These are phyloP conservation scores for Diaporthe destruens DNA, from an alignment of 2,329 filamentous ascomycete species.

Conservation along the genomic window DNA sequence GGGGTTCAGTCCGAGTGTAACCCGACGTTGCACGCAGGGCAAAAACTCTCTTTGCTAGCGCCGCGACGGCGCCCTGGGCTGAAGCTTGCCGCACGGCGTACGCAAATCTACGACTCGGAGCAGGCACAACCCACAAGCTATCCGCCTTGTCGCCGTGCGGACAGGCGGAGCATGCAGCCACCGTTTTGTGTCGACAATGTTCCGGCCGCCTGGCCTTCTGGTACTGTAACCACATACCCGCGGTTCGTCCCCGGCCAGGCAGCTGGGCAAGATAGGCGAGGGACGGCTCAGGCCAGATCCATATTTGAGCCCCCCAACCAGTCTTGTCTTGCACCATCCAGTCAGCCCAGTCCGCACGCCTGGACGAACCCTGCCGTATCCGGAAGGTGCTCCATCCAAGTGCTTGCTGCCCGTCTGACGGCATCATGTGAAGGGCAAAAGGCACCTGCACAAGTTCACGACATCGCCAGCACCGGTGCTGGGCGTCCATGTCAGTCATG, in stretches of 20 bases:
- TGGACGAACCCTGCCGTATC: constrained; percentile 18
- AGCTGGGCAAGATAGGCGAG: constrained; percentile 29
- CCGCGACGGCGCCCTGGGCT: constrained; percentile 17
- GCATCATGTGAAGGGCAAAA: constrained; percentile 3
- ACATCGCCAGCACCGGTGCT: neutral
- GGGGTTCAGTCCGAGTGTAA: constrained; percentile 38
- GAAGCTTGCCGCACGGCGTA: constrained; percentile 22
- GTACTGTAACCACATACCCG: neutral
- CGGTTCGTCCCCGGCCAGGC: constrained; percentile 10
- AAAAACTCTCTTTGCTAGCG: constrained; percentile 20
- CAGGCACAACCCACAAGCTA: neutral
- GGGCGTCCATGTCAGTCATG: neutral
- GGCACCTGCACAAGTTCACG: constrained; percentile 4
- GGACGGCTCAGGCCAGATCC: constrained; percentile 17
- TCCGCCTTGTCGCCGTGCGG: neutral
- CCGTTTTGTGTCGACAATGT: constrained; percentile 7
- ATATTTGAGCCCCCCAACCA: constrained; percentile 25
- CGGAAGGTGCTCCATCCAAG: constrained; percentile 28
- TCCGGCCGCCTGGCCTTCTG: neutral
- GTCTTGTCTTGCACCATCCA: neutral
- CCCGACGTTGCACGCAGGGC: constrained; percentile 40
- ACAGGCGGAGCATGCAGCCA: neutral
- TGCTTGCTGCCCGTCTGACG: constrained; percentile 21
- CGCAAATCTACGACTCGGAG: constrained; percentile 5
- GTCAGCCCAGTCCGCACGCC: neutral